phyloP scores from a whole-genome alignment of 2,329 filamentous ascomycete genomes.

The Xylaria sp. region DNA sequence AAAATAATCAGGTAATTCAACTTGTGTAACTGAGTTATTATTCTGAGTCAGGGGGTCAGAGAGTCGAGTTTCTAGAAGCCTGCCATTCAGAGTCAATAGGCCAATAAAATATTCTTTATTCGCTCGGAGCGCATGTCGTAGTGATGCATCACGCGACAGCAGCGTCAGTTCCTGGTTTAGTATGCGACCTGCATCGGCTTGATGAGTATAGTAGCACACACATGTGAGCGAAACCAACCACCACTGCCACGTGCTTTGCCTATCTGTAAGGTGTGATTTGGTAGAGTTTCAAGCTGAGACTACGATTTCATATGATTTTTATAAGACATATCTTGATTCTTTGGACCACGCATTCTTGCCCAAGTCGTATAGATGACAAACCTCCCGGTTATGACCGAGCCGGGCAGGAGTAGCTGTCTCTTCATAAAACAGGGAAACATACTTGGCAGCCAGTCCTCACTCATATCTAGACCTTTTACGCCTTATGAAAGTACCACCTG shows the following conservation, averaged over 20 bases:
- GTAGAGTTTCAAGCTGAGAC: conserved; percentile 17
- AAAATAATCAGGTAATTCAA: neutral
- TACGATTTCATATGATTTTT: neutral
- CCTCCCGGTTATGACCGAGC: neutral
- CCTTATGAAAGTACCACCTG: neutral
- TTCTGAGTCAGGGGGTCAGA: neutral
- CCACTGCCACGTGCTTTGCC: conserved; percentile 1
- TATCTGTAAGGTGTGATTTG: neutral
- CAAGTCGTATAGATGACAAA: neutral
- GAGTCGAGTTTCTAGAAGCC: neutral
- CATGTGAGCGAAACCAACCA: neutral
- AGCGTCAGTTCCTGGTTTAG: neutral
- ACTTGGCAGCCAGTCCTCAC: conserved; percentile 1
- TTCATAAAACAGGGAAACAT: neutral
- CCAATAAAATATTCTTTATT: neutral
- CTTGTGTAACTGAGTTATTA: neutral
- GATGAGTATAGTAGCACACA: neutral
- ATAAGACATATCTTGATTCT: neutral
- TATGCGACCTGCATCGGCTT: neutral
- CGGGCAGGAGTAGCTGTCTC: neutral
- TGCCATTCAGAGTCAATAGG: neutral
- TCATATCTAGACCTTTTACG: neutral
- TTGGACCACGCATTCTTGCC: too few species aligned
- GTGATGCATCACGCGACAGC: neutral
- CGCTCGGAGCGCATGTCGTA: neutral